phyloP scores from a whole-genome alignment of 257 asterid species.

The Datura wrightii region DNA sequence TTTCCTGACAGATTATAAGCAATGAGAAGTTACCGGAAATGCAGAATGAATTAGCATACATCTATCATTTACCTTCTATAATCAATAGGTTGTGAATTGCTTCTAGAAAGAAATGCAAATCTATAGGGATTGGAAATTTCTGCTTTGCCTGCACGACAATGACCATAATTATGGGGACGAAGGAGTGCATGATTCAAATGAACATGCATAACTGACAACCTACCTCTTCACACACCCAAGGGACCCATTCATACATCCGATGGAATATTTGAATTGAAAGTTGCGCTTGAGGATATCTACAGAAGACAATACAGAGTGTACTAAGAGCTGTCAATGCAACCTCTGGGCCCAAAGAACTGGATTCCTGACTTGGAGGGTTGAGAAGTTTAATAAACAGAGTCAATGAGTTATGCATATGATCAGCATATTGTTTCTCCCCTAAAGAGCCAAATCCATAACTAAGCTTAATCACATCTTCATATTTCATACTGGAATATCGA shows the following conservation, averaged over 20 bases:
- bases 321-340: slow-evolving; percentile 70
- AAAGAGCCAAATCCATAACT: slow-evolving; percentile 41
- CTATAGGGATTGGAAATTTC: slow-evolving; percentile 49
- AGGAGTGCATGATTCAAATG: slow-evolving; percentile 32
- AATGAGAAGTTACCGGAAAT: not conserved
- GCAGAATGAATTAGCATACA: slow-evolving; percentile 25
- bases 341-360: slow-evolving; percentile 55
- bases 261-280: slow-evolving; percentile 59
- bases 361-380: slow-evolving; percentile 64
- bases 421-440: slow-evolving; percentile 69
- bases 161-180: slow-evolving; percentile 27
- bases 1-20: not conserved
- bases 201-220: slow-evolving; percentile 30
- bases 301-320: slow-evolving; percentile 73
- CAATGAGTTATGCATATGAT: slow-evolving; percentile 58
- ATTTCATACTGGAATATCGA: slow-evolving; percentile 39
- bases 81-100: slow-evolving; percentile 72
- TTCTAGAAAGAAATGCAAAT: slow-evolving; percentile 70
- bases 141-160: slow-evolving; percentile 63
- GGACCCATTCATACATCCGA: slow-evolving; percentile 73
- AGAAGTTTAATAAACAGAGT: slow-evolving; percentile 66
- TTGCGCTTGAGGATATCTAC: slow-evolving; percentile 61
- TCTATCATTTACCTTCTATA: slow-evolving; percentile 56
- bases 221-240: slow-evolving; percentile 89
- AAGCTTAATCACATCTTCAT: slow-evolving; percentile 44